phyloP scores from a whole-genome alignment of 495 filamentous ascomycete species.

The Aspergillus panamensis region DNA sequence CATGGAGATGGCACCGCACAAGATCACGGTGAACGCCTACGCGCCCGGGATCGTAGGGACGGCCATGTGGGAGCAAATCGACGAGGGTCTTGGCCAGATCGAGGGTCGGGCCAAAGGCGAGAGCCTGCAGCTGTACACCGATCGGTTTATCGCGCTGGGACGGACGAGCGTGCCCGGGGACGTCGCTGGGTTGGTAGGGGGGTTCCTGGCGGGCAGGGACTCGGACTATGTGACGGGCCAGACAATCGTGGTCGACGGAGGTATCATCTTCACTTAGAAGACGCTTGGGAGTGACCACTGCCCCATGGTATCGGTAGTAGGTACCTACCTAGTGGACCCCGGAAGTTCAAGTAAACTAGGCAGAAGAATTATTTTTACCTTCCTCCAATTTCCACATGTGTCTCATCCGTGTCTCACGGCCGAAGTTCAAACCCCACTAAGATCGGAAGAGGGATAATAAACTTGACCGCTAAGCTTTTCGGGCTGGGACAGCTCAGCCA shows the following conservation, averaged over 20 bases:
- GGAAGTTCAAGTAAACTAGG: not conserved
- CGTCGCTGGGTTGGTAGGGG: slow-evolving; percentile 53
- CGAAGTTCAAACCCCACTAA: not conserved
- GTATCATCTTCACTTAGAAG: slow-evolving; percentile 51
- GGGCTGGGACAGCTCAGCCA: not conserved
- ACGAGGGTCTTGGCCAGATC: slow-evolving; percentile 46
- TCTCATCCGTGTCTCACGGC: not conserved
- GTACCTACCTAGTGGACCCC: not conserved
- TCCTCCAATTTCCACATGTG: not conserved
- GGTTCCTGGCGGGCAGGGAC: slow-evolving; percentile 52
- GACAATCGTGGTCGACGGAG: slow-evolving; percentile 60
- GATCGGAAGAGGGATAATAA: slow-evolving; percentile 6
- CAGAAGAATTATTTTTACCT: slow-evolving; percentile 1
- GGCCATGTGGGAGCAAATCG: slow-evolving; percentile 58
- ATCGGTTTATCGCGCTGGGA: slow-evolving; percentile 46
- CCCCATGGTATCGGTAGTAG: no score
- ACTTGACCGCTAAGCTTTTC: slow-evolving; percentile 18
- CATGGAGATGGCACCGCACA: slow-evolving; percentile 52
- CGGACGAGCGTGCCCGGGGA: slow-evolving; percentile 55
- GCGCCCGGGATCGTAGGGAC: slow-evolving; percentile 62
- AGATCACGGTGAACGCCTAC: slow-evolving; percentile 62
- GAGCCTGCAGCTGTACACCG: slow-evolving; percentile 43
- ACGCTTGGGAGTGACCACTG: no score
- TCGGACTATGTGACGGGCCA: slow-evolving; percentile 61
- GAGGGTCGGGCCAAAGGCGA: slow-evolving; percentile 48